Percentiles rank a stretch among this genome's conserved stretches.
Conservation (phyloP, 352 stramenopile genomes). For the Pythium periplocum region DNA sequence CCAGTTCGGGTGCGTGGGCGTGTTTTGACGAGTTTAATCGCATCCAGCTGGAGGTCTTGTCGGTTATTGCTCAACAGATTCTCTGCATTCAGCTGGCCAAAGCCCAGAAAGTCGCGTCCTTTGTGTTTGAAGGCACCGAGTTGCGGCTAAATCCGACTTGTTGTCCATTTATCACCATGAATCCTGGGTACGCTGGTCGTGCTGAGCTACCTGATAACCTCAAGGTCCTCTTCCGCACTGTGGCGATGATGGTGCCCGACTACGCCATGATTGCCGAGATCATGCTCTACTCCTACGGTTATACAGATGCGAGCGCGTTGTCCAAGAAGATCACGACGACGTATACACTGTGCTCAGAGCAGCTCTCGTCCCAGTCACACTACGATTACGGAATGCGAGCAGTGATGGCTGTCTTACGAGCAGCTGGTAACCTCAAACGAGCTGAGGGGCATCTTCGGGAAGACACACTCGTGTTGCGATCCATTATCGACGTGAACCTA, state of each 20-base stretch:
- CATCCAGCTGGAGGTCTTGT: conserved; percentile 94
- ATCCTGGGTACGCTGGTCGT: conserved; percentile 93
- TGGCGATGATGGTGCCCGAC: conserved; percentile 95
- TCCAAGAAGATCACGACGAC: conserved; percentile 94
- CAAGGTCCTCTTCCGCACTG: conserved; percentile 91
- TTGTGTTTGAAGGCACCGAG: conserved; percentile 92
- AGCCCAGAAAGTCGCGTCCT: conserved; percentile 86
- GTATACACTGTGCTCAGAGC: conserved; percentile 92
- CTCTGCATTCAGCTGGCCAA: conserved; percentile 91
- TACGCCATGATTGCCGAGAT: conserved; percentile 94
- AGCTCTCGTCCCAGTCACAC: conserved; percentile 92
- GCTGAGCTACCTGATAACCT: conserved; percentile 93
- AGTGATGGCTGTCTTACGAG: conserved; percentile 92
- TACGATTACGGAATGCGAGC: conserved; percentile 96
- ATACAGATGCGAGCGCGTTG: conserved; percentile 84
- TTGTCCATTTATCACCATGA: conserved; percentile 95
- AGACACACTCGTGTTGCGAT: conserved; percentile 86
- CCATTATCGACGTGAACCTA: conserved; percentile 94
- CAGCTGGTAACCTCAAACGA: conserved; percentile 89
- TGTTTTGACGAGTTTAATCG: conserved; percentile 96
- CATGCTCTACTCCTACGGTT: conserved; percentile 92
- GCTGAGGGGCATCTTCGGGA: conserved; percentile 76
- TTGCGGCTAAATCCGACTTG: conserved; percentile 89
- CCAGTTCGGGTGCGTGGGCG: conserved; percentile 89
- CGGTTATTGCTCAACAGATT: conserved; percentile 94